Conservation (phyloP, 2,329 filamentous ascomycete species). For the Colletotrichum aenigma region DNA sequence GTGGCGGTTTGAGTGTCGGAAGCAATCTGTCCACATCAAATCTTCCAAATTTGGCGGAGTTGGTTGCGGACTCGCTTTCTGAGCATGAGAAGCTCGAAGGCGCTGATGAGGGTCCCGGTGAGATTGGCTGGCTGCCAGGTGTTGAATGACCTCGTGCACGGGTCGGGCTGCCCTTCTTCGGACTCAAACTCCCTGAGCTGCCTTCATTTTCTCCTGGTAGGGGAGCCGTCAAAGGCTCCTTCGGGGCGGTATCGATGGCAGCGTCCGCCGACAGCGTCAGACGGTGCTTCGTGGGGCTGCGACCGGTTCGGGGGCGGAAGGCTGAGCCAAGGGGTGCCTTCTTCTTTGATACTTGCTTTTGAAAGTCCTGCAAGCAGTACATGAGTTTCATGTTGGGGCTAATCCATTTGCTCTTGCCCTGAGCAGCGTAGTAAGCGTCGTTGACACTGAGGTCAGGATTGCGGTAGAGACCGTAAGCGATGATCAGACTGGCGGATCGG, state of each 20-base stretch:
- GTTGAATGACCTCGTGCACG: conserved; percentile 59
- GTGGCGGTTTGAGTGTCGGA: conserved; percentile 40
- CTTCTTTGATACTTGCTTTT: conserved; percentile 64
- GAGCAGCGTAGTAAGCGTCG: conserved; percentile 81
- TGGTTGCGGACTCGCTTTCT: conserved; percentile 48
- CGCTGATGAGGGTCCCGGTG: conserved; percentile 70
- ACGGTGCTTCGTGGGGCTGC: conserved; percentile 65
- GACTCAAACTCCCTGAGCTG: conserved; percentile 42
- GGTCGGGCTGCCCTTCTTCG: conserved; percentile 44
- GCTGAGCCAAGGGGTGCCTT: conserved; percentile 48
- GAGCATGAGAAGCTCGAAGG: conserved; percentile 68
- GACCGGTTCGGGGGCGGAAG: conserved; percentile 52
- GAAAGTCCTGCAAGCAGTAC: conserved; percentile 86
- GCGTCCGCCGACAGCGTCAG: conserved; percentile 62
- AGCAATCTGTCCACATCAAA: conserved; percentile 42
- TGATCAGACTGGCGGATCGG: conserved; percentile 83
- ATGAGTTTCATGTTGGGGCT: conserved; percentile 92
- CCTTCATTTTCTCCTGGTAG: conserved; percentile 58
- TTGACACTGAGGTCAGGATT: conserved; percentile 79
- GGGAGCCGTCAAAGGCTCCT: conserved; percentile 63
- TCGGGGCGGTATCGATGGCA: conserved; percentile 54
- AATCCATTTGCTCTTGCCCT: conserved; percentile 84
- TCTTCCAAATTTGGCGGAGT: conserved; percentile 40
- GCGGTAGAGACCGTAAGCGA: conserved; percentile 83
- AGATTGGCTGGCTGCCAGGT: conserved; percentile 53